Evolutionary conservation across 2,329 filamentous ascomycete species (phyloP).

Genomic region (Microcyclospora pomicola): DNA sequence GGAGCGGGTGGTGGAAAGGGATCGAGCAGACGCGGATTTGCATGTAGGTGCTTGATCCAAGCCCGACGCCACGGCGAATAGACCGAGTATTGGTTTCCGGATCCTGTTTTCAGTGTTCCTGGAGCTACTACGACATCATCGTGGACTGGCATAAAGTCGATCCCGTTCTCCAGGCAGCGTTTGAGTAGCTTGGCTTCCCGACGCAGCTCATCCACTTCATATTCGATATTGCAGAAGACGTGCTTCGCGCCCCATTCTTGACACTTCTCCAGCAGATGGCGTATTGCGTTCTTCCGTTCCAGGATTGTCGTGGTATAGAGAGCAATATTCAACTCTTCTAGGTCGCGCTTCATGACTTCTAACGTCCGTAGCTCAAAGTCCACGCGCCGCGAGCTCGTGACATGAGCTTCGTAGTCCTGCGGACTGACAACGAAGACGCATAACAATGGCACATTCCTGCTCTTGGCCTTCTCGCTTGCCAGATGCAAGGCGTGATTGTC

Average conservation of each 20-base stretch:
- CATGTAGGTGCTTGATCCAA: constrained; percentile 62
- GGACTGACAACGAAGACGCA: constrained; percentile 68
- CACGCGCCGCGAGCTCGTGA: constrained; percentile 57
- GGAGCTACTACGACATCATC: constrained; percentile 76
- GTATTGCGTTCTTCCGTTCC: constrained; percentile 48
- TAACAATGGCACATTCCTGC: constrained; percentile 57
- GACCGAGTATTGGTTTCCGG: constrained; percentile 68
- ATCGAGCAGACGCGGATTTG: constrained; percentile 53
- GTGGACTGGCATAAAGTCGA: constrained; percentile 58
- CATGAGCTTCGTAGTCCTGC: constrained; percentile 71
- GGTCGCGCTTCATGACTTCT: constrained; percentile 47
- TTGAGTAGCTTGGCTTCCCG: constrained; percentile 56
- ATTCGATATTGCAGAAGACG: constrained; percentile 73
- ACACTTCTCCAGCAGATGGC: constrained; percentile 50
- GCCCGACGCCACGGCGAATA: constrained; percentile 70
- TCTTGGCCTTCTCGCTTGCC: constrained; percentile 53
- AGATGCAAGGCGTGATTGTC: constrained; percentile 62
- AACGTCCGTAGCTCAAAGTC: constrained; percentile 71
- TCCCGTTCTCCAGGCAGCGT: constrained; percentile 45
- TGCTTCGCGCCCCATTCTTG: constrained; percentile 60
- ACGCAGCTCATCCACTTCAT: constrained; percentile 79
- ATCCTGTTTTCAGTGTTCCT: constrained; percentile 49
- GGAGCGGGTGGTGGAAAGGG: constrained; percentile 42
- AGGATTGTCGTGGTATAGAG: constrained; percentile 60
- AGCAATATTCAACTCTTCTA: constrained; percentile 61